Evolutionary conservation across 495 filamentous ascomycete genomes (phyloP).

Genomic region (Podospora comata): DNA sequence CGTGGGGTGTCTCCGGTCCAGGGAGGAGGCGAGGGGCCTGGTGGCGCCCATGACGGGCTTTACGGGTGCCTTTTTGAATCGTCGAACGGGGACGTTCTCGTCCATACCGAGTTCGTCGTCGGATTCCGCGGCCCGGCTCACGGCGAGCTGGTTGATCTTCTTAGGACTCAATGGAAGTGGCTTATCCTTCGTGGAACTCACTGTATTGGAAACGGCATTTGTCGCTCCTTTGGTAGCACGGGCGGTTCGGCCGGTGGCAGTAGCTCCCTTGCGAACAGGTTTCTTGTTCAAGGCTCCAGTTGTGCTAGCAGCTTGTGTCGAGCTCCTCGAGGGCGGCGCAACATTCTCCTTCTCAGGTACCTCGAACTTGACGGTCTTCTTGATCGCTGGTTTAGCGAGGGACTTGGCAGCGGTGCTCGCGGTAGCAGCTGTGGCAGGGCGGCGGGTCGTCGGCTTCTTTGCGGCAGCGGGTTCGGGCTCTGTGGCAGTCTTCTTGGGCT

Average conservation of each 20-base stretch:
- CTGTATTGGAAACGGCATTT: constrained; percentile 1
- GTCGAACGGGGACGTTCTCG: constrained; percentile 48
- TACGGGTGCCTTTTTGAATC: constrained; percentile 48
- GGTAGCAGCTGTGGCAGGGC: constrained; percentile 31
- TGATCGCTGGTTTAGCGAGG: constrained; percentile 37
- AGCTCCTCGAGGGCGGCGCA: constrained; percentile 28
- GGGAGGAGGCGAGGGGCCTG: constrained; percentile 17
- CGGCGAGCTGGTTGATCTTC: constrained; percentile 51
- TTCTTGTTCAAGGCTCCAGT: constrained; percentile 27
- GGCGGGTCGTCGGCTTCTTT: constrained; percentile 42
- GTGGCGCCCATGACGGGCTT: constrained; percentile 27
- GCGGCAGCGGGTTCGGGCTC: constrained; percentile 29
- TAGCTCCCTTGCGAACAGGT: constrained; percentile 27
- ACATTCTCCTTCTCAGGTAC: constrained; percentile 58
- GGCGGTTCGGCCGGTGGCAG: constrained; percentile 17
- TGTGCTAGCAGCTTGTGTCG: constrained; percentile 26
- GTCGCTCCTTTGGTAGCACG: constrained; percentile 20
- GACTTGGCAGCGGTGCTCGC: constrained; percentile 29
- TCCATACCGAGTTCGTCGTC: constrained; percentile 54
- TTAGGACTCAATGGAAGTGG: constrained; percentile 50
- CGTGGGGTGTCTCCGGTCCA: not conserved
- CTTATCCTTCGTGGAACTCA: constrained; percentile 22
- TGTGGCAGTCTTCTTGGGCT: constrained; percentile 34
- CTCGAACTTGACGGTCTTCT: constrained; percentile 57
- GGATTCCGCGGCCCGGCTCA: constrained; percentile 40